Evolutionary conservation across 202 grass and related monocot genomes (phyloP).

Genomic region (Setaria viridis): DNA sequence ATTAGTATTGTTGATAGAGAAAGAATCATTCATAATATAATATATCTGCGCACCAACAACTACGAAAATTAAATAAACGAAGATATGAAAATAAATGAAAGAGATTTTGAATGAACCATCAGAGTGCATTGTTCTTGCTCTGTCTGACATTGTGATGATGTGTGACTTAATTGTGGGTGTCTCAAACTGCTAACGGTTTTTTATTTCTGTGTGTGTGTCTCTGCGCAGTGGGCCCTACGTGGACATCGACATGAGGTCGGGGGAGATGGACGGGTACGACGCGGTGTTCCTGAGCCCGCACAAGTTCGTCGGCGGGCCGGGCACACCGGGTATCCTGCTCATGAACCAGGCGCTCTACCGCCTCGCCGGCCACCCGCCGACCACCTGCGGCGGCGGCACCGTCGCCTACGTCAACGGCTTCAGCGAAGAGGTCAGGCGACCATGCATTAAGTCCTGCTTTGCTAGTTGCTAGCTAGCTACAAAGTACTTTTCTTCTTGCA

Average conservation of each 20-base stretch:
- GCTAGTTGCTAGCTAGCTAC: too few relatives aligned
- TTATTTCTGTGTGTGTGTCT: not conserved
- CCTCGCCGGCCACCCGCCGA: constrained; percentile 55
- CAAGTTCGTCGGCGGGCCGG: constrained; percentile 85
- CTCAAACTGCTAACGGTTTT: not conserved
- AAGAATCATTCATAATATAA: not conserved
- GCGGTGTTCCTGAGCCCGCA: constrained; percentile 87
- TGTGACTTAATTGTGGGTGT: not conserved
- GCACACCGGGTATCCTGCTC: constrained; percentile 74
- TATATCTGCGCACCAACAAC: not conserved
- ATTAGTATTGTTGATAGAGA: not conserved
- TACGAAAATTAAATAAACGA: not conserved
- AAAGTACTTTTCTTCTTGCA: too few relatives aligned
- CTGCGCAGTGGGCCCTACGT: constrained; percentile 71
- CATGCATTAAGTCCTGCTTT: too few relatives aligned
- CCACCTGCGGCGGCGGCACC: constrained; percentile 73
- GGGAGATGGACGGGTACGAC: constrained; percentile 79
- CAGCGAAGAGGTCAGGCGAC: constrained; percentile 42
- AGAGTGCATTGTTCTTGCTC: not conserved
- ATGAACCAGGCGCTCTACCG: constrained; percentile 71
- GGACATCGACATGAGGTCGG: constrained; percentile 79
- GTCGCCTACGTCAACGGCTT: constrained; percentile 72
- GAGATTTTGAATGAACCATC: not conserved
- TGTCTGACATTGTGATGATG: not conserved
- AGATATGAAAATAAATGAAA: not conserved